Evolutionary conservation across 495 filamentous ascomycete genomes (phyloP), one percentile per base, ranked within the genome.

Genomic region (Xylaria palmicola): DNA sequence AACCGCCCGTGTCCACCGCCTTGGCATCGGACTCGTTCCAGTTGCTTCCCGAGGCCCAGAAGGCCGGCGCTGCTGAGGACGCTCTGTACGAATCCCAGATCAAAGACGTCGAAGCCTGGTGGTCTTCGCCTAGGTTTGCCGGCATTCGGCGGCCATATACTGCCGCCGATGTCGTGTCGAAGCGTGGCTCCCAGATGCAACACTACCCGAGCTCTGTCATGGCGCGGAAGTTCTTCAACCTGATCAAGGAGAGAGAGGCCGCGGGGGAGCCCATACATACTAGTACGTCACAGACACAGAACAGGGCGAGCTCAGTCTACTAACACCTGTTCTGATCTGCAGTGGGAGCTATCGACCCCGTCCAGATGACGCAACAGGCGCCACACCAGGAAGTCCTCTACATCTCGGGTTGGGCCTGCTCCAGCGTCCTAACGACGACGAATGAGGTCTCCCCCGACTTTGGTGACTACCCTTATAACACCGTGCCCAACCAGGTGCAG

Each of bases 361-460:
- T 97, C 8, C 94, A 98, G 76, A 98, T 98, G 94, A 97, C 95
- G 29, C 94, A 98, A 75, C 95, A 98, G 78, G 95, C 94, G 24
- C 84, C 89, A 1, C 89, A 97, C 74, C 94, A 98, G 72, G 95
- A 98, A 74, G 88, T 96, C 5, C 82, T 98, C 17, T 98, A 98
- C 75, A 82, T 98, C 34, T 96, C 91, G 8, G 94, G 94, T 43
- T 98, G 94, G 94, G 94, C 95, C 3, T 98, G 95, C 76, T 96
- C 92, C 0, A 92, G 91, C 5, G 82, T 96, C 12, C 79, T 98
- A 22, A 98, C 95, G 0, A 88, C 85, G 1, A 97, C 94, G 22
- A 97, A 98, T 76, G 94, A 98, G 72, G 94, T 98, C 4, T 96
- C 91, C 1, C 88, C 94, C 6, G 94, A 98, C 71, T 95, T 98